Evolutionary conservation across 2,329 filamentous ascomycete species (phyloP), one percentile per base, ranked within the genome.

Genomic region (Fusarium sp.): DNA sequence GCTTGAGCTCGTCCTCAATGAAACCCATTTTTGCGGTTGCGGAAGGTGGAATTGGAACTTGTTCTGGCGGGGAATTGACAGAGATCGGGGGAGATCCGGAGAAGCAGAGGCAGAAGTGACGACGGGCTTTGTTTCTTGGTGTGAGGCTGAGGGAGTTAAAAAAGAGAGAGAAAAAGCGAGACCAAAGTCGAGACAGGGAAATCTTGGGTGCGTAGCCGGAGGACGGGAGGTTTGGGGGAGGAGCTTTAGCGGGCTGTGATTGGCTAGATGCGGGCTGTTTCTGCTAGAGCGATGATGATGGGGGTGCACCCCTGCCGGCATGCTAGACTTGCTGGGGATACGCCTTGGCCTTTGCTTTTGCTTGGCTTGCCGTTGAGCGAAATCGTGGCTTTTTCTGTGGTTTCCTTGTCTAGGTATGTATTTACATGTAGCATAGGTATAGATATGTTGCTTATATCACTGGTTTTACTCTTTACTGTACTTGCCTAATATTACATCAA

Each of bases 1-100:
- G 88, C 81, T 94, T 90, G 79, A 97, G 89, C 80, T 94, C 89
- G 79, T 96, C 92, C 80, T 92, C 91, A 82, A 95, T 90, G 79
- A 93, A 92, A 82, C 94, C 92, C 94, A 98, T 98, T 87, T 82
- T 87, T 82, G 80, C 79, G 75, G 73, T 67, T 54, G 60, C 50
- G 57, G 57, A 55, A 60, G 54, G 33, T 57, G 46, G 63, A 65
- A 69, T 66, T 72, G 67, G 44, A 61, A 54, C 55, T 57, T 57
- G 56, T 58, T 55, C 56, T 57, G 60, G 59, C 45, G 43, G 65
- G 36, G 44, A 73, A 68, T 72, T 67, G 63, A 59, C 38, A 31
- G 43, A 38, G 61, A 65, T 53, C 40, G 39, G 38, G 60, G 56
- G 58, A 68, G 53, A 57, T 69, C 39, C 22, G 45, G 59, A 53